phyloP scores from a whole-genome alignment of 2,329 filamentous ascomycete species.

The Kalaharituber pfeilii region DNA sequence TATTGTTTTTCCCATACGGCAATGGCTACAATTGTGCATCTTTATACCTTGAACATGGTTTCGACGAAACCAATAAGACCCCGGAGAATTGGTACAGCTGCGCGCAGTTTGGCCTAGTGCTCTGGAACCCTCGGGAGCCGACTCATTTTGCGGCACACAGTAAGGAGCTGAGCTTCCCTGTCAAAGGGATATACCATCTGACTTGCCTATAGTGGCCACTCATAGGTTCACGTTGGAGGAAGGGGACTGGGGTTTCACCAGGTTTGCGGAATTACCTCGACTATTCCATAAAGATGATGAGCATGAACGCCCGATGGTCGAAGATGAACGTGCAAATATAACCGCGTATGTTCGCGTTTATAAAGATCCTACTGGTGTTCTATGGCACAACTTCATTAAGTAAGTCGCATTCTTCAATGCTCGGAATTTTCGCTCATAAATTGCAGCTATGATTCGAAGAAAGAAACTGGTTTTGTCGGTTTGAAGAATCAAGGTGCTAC shows the following conservation, averaged over 20 bases:
- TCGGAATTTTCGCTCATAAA: slow-evolving; percentile 2
- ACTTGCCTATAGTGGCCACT: slow-evolving; percentile 42
- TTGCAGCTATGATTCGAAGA: slow-evolving; percentile 80
- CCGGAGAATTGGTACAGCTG: slow-evolving; percentile 94
- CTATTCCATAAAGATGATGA: slow-evolving; percentile 62
- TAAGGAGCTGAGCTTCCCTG: no score
- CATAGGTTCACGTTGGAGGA: slow-evolving; percentile 94
- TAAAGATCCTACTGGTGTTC: slow-evolving; percentile 70
- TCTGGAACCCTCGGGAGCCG: slow-evolving; percentile 92
- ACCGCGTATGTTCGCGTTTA: slow-evolving; percentile 69
- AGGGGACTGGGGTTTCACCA: slow-evolving; percentile 97
- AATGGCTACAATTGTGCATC: slow-evolving; percentile 90
- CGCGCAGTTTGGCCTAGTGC: slow-evolving; percentile 81
- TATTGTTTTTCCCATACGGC: slow-evolving; percentile 86
- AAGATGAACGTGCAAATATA: slow-evolving; percentile 60
- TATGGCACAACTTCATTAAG: slow-evolving; percentile 83
- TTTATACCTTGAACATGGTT: slow-evolving; percentile 92
- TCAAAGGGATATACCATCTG: no score
- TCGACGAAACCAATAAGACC: slow-evolving; percentile 42
- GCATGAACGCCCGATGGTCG: slow-evolving; percentile 48
- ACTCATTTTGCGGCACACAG: slow-evolving; percentile 59
- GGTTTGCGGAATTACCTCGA: slow-evolving; percentile 73
- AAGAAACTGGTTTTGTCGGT: slow-evolving; percentile 91
- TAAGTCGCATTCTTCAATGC: slow-evolving; percentile 28
- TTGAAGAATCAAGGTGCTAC: slow-evolving; percentile 93